Percentiles rank a stretch among this genome's conserved stretches.
Evolutionary conservation across 768 basidiomycete species (phyloP).

Genomic region (Boletus edulis): DNA sequence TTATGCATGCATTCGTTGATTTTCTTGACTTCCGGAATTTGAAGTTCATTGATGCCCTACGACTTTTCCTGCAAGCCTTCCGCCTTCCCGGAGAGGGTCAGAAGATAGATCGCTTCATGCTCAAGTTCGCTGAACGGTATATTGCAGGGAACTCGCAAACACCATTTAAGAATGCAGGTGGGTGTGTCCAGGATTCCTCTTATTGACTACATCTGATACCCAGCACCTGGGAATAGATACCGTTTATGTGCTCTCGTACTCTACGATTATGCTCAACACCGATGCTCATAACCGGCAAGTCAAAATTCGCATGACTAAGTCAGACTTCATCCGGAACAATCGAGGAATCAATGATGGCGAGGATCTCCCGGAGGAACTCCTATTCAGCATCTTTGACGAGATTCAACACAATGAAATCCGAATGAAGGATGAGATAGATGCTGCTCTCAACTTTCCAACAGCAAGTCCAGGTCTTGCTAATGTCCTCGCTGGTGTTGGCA

Average conservation of each 20-base stretch:
- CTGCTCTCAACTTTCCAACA: slow-evolving; percentile 38
- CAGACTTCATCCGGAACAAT: slow-evolving; percentile 92
- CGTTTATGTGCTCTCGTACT: slow-evolving; percentile 93
- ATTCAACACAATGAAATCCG: slow-evolving; percentile 91
- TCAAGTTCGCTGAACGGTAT: slow-evolving; percentile 97
- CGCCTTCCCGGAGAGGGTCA: slow-evolving; percentile 96
- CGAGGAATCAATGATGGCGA: slow-evolving; percentile 91
- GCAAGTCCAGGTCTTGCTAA: slow-evolving; percentile 73
- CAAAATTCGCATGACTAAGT: slow-evolving; percentile 91
- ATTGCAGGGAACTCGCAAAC: slow-evolving; percentile 85
- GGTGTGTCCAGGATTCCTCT: slow-evolving; percentile 23
- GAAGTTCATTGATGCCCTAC: slow-evolving; percentile 85
- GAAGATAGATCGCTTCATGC: slow-evolving; percentile 98
- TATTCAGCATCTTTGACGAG: slow-evolving; percentile 82
- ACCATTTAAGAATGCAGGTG: slow-evolving; percentile 91
- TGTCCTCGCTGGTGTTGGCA: slow-evolving; percentile 83
- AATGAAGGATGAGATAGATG: slow-evolving; percentile 97
- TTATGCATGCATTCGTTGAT: slow-evolving; percentile 98
- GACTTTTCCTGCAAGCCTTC: slow-evolving; percentile 91
- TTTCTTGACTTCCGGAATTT: slow-evolving; percentile 80
- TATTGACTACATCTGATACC: slow-evolving; percentile 7
- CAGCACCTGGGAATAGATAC: slow-evolving; percentile 53
- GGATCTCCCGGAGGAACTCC: slow-evolving; percentile 83
- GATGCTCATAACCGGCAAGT: slow-evolving; percentile 95
- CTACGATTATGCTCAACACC: slow-evolving; percentile 94